Base-by-base conservation (phyloP, 148 eudicot species). In the Agrostemma githago region DNA sequence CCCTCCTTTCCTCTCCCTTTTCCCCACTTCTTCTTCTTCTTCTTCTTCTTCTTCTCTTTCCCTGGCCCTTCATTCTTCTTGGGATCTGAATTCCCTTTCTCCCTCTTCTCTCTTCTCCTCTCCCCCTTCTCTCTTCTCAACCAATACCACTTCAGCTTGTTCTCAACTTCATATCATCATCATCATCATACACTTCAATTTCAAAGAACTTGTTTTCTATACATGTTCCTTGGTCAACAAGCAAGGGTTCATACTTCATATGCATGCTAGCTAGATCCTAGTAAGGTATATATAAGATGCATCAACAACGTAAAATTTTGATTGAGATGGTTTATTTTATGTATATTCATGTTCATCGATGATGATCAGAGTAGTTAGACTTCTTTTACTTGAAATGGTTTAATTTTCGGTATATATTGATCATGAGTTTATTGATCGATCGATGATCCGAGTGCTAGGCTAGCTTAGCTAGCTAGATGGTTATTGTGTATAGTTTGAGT, bases 71-170 rank as follows among this genome's bases (percentile, higher is more conserved):
- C 53, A 6, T 62, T 65, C 61, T 43, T 62, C 66, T 69, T 48
- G 80, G 79, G 79, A 77, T 71, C 79, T 77, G 68, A 62, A 69
- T 4, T 20, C 72, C 20, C 34, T 72, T 51, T 44, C 0, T 62
- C 5, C 20, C 48, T 54, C 15, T 15, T 72, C 65, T 62, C 64
- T 62, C 15, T 1, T 60, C 72, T 39, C 3, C 44, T 15, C 54
- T 62, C 5, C 20, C 48, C 39, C 15, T 15, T 72, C 65, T 62
- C 64, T 62, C 15, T 1, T 60, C 72, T 41, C 77, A 46, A 66
- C 76, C 76, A 72, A 72, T 72, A 56, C 48, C 57, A 10, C 6
- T 48, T 48, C 54, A 48, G 5, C 72, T 62, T 70, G 6, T 26
- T 53, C 6, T 20, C 54, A 26, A 38, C 14, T 16, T 14, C 37